These are phyloP conservation scores for Hevea brasiliensis DNA, from an alignment of 345 rosid species.

Conservation along the genomic window DNA sequence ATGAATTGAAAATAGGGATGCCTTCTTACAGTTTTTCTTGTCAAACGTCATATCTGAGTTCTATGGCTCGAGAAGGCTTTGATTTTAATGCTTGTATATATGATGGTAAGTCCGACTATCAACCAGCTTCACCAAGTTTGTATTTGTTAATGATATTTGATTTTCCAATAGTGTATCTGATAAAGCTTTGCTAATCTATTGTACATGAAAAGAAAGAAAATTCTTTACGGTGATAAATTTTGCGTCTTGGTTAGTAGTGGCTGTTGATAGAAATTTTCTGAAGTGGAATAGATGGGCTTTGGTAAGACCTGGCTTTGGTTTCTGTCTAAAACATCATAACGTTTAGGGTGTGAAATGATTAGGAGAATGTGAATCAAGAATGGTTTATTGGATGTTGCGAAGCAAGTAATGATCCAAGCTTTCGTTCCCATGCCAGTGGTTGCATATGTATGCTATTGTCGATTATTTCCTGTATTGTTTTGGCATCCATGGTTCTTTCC, in stretches of 20 bases:
- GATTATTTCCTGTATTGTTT: not conserved
- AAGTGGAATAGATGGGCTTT: not conserved
- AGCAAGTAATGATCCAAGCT: not conserved
- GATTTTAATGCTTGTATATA: constrained; percentile 86
- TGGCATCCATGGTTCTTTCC: not conserved
- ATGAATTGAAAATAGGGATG: constrained; percentile 70
- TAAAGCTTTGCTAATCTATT: no score
- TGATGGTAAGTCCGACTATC: constrained; percentile 50
- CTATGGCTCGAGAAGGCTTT: constrained; percentile 82
- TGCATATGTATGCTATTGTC: not conserved
- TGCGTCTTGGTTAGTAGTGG: not conserved
- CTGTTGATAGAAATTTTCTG: not conserved
- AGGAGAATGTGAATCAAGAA: not conserved
- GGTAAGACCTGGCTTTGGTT: not conserved
- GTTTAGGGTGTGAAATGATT: not conserved
- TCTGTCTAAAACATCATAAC: no score
- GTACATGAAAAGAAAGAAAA: no score
- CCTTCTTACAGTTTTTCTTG: constrained; percentile 86
- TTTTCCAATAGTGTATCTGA: no score
- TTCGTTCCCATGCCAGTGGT: not conserved
- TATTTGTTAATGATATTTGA: not conserved
- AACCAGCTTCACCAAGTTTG: no score
- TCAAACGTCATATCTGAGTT: constrained; percentile 60
- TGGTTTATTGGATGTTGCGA: not conserved
- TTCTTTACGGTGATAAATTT: no score